Conservation (phyloP, 2,329 filamentous ascomycete species). For the Colletotrichum agaves region DNA sequence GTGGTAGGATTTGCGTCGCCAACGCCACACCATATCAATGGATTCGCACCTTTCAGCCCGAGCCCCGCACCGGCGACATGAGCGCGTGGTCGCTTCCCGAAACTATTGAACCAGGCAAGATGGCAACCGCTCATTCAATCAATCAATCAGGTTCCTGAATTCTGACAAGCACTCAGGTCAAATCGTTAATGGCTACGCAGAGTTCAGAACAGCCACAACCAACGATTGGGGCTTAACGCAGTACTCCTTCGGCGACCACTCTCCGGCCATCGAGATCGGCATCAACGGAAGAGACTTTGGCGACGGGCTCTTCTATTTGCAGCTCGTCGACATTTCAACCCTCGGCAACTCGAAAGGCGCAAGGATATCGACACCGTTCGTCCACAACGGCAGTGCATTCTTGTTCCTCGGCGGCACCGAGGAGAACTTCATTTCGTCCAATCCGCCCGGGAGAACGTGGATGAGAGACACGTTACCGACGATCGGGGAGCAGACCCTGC, state of each 20-base stretch:
- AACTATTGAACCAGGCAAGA: neutral
- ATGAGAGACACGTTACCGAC: neutral
- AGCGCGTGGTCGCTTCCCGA: neutral
- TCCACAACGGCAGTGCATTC: conserved; percentile 11
- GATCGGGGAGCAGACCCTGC: neutral
- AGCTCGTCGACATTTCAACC: conserved; percentile 1
- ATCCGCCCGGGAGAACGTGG: neutral
- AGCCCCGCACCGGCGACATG: neutral
- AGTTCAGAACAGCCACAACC: conserved; percentile 8
- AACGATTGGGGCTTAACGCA: conserved; percentile 1
- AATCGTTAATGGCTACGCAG: neutral
- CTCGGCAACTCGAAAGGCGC: neutral
- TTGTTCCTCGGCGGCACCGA: conserved; percentile 5
- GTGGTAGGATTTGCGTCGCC: neutral
- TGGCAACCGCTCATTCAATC: too few species aligned
- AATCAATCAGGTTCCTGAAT: too few species aligned
- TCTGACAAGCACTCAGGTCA: neutral
- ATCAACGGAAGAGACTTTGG: conserved; percentile 7
- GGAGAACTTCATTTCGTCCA: neutral
- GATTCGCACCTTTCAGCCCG: neutral
- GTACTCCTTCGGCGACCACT: neutral
- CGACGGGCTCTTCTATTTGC: neutral
- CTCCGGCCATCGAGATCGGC: conserved; percentile 3
- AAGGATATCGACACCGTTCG: neutral
- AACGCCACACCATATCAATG: conserved; percentile 1